phyloP scores from a whole-genome alignment of 2,329 filamentous ascomycete species.

The Neonectria coccinea region DNA sequence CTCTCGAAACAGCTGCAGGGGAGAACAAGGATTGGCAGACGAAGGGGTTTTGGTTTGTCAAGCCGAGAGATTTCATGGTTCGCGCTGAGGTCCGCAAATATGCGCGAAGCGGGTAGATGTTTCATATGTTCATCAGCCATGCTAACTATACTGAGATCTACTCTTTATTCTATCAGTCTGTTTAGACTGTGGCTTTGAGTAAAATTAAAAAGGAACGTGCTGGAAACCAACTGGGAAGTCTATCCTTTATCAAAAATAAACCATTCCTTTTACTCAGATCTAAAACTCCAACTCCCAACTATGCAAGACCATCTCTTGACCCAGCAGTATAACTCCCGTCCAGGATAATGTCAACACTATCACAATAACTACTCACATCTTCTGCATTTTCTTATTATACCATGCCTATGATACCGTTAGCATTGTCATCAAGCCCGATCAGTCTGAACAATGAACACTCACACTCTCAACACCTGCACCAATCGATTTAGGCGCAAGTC shows the following conservation, averaged over 20 bases:
- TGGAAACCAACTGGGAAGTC: too few relatives aligned
- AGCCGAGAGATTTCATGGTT: slow-evolving; percentile 18
- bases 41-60: slow-evolving; percentile 24
- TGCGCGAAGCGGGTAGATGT: not conserved
- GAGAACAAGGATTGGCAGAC: slow-evolving; percentile 4
- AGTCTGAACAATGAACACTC: not conserved
- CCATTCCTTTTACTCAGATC: not conserved
- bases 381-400: slow-evolving; percentile 14
- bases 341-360: not conserved
- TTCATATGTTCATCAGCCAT: not conserved
- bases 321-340: not conserved
- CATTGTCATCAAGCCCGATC: not conserved
- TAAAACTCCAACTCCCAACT: not conserved
- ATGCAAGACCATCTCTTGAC: not conserved
- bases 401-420: slow-evolving; percentile 9
- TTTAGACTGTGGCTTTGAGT: too few relatives aligned
- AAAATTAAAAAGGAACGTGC: too few relatives aligned
- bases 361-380: not conserved
- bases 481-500: slow-evolving; percentile 30
- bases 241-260: not conserved
- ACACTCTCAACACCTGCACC: slow-evolving; percentile 38
- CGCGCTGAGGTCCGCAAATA: not conserved
- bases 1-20: not conserved
- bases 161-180: too few relatives aligned
- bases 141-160: not conserved